These are phyloP conservation scores for Macrocybe gigantea DNA, from an alignment of 768 basidiomycete genomes.

Conservation along the genomic window DNA sequence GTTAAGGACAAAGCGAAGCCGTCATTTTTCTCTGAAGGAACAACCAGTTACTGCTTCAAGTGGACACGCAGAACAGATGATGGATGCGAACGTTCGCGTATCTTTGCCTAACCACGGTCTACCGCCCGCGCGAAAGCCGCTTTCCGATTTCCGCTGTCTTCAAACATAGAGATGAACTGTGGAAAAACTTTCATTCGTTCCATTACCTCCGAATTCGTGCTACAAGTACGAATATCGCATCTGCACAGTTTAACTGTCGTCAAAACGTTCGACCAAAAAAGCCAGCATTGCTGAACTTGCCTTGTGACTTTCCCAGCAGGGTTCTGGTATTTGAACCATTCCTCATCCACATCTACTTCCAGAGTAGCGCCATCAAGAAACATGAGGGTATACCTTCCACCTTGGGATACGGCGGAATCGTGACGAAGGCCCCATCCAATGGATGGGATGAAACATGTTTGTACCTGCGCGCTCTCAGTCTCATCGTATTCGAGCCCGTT, in stretches of 20 bases:
- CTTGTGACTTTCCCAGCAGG: slow-evolving; percentile 19
- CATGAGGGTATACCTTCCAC: slow-evolving; percentile 38
- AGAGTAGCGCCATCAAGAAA: slow-evolving; percentile 34
- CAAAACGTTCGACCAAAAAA: background rate
- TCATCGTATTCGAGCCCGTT: too few relatives aligned
- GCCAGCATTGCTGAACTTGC: slow-evolving; percentile 12
- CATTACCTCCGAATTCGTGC: slow-evolving; percentile 22
- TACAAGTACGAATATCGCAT: slow-evolving; percentile 27
- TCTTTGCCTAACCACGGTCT: too few relatives aligned
- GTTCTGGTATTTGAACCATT: slow-evolving; percentile 28
- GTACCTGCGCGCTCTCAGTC: slow-evolving; percentile 3
- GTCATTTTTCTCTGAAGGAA: too few relatives aligned
- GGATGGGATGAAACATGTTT: slow-evolving; percentile 33
- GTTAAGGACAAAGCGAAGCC: too few relatives aligned
- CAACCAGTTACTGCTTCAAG: too few relatives aligned
- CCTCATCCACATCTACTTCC: slow-evolving; percentile 38
- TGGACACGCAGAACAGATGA: too few relatives aligned
- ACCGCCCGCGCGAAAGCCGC: too few relatives aligned
- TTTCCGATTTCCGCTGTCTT: slow-evolving; percentile 12
- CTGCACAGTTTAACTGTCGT: slow-evolving; percentile 14
- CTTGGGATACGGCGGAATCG: slow-evolving; percentile 28
- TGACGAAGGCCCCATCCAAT: slow-evolving; percentile 40
- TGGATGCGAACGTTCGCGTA: too few relatives aligned
- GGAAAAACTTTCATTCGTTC: slow-evolving; percentile 37
- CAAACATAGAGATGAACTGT: slow-evolving; percentile 36